Base-by-base conservation (phyloP, 768 basidiomycete species). In the Lactarius deliciosus region DNA sequence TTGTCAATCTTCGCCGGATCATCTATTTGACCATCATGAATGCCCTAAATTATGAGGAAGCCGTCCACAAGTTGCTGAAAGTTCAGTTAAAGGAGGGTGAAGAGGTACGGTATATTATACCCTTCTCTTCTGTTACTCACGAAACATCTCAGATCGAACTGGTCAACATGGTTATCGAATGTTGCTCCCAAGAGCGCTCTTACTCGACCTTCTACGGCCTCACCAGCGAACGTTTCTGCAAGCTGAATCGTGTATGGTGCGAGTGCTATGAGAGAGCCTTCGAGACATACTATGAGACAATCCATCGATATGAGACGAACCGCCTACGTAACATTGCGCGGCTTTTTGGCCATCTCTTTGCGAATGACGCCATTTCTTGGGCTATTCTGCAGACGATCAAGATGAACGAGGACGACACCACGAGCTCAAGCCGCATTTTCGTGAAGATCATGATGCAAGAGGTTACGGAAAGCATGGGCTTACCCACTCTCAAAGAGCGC, bases 11-110 rank as follows among this genome's bases (percentile, higher is more conserved):
- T 59, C 89, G 97, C 59, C 86, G 95, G 73, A 85, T 86, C 28
- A 98, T 99, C 75, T 99, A 99, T 76, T 79, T 99, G 69, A 97
- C 97, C 0, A 96, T 98, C 81, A 98, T 98, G 96, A 98, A 98
- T 74, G 94, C 95, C 55, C 83, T 98, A 65, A 95, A 93, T 76
- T 97, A 94, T 75, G 97, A 99, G 77, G 97, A 99, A 86, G 96
- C 96, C 0, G 96, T 98, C 0, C 97, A 99, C 78, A 99, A 99
- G 75, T 78, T 99, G 34, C 85, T 98, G 74, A 98, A 96, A 77
- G 86, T 99, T 28, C 90, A 96, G 71, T 79, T 98, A 16, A 81
- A 86, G 62, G 94, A 96, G 74, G 97, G 96, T 1, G 87, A 97
- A 77, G 97, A 99, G 88, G 96, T 96, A 74, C 63, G 80, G 25